Evolutionary conservation across 495 filamentous ascomycete species (phyloP).

Genomic region (Penicillium angulare): DNA sequence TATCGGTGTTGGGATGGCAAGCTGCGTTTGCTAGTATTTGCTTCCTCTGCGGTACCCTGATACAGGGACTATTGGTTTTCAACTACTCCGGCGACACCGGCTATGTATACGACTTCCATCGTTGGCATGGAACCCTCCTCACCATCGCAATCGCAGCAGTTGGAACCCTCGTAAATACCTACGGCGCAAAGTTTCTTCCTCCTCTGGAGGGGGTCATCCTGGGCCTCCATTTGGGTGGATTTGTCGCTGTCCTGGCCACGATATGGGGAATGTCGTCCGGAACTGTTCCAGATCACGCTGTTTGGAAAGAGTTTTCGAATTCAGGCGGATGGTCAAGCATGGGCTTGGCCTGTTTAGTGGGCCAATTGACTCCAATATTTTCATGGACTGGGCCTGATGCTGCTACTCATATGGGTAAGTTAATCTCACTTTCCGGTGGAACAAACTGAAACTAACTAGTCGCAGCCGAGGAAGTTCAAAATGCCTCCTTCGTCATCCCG

Average conservation of each 20-base stretch:
- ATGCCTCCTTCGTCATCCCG: conserved; percentile 45
- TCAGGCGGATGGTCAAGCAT: conserved; percentile 43
- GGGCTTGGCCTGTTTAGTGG: conserved; percentile 43
- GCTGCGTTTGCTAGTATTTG: conserved; percentile 33
- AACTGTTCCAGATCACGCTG: conserved; percentile 21
- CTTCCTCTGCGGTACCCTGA: conserved; percentile 43
- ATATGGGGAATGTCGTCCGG: conserved; percentile 45
- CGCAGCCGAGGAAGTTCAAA: conserved; percentile 47
- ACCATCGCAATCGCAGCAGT: conserved; percentile 41
- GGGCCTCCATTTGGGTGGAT: conserved; percentile 46
- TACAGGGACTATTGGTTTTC: conserved; percentile 47
- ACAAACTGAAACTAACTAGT: conserved; percentile 1
- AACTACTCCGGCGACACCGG: conserved; percentile 35
- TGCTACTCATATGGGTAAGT: conserved; percentile 38
- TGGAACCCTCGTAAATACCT: conserved; percentile 44
- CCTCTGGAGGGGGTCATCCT: conserved; percentile 44
- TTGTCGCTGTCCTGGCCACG: conserved; percentile 49
- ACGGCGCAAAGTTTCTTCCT: conserved; percentile 35
- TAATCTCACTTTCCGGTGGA: not conserved
- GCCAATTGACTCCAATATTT: conserved; percentile 40
- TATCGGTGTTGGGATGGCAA: conserved; percentile 49
- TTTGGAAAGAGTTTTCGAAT: conserved; percentile 49
- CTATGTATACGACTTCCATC: conserved; percentile 27
- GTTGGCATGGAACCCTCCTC: conserved; percentile 44
- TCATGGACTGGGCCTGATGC: conserved; percentile 40